Evolutionary conservation across 2,329 filamentous ascomycete species (phyloP).

Genomic region (Pleurostoma richardsiae): DNA sequence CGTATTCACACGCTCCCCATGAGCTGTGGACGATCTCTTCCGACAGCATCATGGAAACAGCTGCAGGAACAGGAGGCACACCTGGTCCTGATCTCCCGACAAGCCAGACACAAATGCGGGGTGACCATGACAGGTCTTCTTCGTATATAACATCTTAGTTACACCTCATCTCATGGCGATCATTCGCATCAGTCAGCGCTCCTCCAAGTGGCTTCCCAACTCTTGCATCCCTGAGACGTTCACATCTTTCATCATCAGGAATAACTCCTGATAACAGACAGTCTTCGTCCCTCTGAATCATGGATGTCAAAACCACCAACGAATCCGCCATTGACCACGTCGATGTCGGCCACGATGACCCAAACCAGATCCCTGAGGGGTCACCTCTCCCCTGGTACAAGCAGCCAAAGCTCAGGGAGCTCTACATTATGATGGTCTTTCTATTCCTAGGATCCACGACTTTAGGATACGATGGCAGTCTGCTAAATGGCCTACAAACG

Average conservation of each 20-base stretch:
- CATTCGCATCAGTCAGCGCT: too few relatives aligned
- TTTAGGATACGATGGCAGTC: slow-evolving; percentile 34
- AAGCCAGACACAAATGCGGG: not conserved
- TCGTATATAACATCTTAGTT: too few relatives aligned
- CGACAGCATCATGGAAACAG: not conserved
- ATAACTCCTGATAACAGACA: too few relatives aligned
- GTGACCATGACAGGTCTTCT: too few relatives aligned
- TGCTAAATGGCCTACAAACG: slow-evolving; percentile 41
- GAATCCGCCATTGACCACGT: not conserved
- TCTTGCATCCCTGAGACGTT: too few relatives aligned
- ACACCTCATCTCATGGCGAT: too few relatives aligned
- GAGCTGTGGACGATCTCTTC: not conserved
- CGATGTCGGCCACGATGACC: not conserved
- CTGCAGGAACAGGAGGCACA: not conserved
- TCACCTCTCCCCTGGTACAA: slow-evolving; percentile 19
- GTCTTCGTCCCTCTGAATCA: not conserved
- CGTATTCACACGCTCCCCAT: not conserved
- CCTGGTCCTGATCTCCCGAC: not conserved
- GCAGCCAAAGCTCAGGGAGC: slow-evolving; percentile 21
- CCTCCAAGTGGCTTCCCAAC: too few relatives aligned
- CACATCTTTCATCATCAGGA: too few relatives aligned
- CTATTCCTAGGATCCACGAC: slow-evolving; percentile 26
- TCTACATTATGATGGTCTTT: slow-evolving; percentile 24
- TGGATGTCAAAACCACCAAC: not conserved
- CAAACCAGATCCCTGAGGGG: slow-evolving; percentile 2